Percentiles rank a stretch among this genome's conserved stretches.
Evolutionary conservation across 1,139 yeast species (phyloP).

Genomic region (Geotrichum restrictum): DNA sequence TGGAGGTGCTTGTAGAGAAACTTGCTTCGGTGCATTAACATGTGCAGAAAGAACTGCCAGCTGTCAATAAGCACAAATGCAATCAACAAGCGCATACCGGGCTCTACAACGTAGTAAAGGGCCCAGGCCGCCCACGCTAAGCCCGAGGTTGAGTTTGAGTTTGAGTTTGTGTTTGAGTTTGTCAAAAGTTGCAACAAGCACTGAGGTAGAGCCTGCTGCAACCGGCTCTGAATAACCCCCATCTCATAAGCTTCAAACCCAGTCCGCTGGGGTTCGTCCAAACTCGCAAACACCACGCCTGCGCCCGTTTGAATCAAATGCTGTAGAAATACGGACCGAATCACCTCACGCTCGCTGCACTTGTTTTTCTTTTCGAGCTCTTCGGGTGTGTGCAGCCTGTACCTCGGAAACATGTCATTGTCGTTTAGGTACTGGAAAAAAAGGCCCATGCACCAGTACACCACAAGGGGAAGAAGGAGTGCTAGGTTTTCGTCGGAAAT

Average conservation of each 20-base stretch:
- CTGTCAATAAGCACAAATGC: constrained; percentile 81
- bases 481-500: constrained; percentile 16
- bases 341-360: constrained; percentile 63
- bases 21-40: constrained; percentile 81
- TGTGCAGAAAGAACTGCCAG: constrained; percentile 91
- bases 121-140: constrained; percentile 38
- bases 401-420: constrained; percentile 68
- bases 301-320: constrained; percentile 75
- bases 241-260: constrained; percentile 68
- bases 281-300: constrained; percentile 52
- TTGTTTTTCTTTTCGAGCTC: constrained; percentile 52
- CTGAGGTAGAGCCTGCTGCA: no score
- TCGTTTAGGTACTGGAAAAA: constrained; percentile 73
- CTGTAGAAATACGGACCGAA: constrained; percentile 77
- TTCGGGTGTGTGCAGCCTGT: constrained; percentile 71
- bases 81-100: constrained; percentile 50
- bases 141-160: no score
- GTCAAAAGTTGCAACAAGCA: no score
- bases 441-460: constrained; percentile 58
- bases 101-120: constrained; percentile 46
- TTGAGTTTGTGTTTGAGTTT: no score
- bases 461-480: constrained; percentile 13
- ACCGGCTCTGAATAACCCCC: constrained; percentile 46
- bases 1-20: constrained; percentile 75
- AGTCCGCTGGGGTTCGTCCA: constrained; percentile 63